Conservation (phyloP, 768 basidiomycete species). For the Rhizopogon vinicolor region DNA sequence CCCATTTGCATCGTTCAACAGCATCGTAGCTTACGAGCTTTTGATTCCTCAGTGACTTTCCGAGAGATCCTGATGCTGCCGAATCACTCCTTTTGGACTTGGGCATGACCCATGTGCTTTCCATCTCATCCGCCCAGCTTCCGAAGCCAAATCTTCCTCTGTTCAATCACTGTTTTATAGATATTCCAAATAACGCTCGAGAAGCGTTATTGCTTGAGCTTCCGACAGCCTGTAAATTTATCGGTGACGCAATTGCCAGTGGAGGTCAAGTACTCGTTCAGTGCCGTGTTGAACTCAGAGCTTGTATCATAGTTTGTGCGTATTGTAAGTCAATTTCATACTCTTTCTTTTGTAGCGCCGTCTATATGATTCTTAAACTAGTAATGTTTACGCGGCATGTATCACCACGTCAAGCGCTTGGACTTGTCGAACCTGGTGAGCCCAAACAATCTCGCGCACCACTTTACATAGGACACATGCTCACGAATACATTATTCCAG, state of each 20-base stretch:
- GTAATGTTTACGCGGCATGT: conserved; percentile 43
- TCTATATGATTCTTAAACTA: conserved; percentile 13
- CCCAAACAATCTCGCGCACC: neutral
- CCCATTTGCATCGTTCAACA: neutral
- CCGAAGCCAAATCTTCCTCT: conserved; percentile 25
- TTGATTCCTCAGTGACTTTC: conserved; percentile 44
- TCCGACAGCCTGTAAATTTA: conserved; percentile 40
- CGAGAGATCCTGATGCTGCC: conserved; percentile 45
- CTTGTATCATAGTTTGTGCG: conserved; percentile 48
- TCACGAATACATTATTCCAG: conserved; percentile 19
- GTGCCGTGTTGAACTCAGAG: conserved; percentile 48
- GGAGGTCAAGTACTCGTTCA: conserved; percentile 51
- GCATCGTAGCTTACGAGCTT: neutral
- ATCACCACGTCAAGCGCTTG: conserved; percentile 35
- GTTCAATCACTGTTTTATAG: conserved; percentile 38
- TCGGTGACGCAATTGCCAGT: conserved; percentile 35
- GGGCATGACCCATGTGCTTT: conserved; percentile 49
- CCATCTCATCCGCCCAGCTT: conserved; percentile 49
- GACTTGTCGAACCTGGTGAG: conserved; percentile 40
- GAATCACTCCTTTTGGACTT: conserved; percentile 47
- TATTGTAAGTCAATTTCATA: conserved; percentile 36
- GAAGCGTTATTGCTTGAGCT: conserved; percentile 42
- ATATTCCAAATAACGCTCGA: conserved; percentile 33
- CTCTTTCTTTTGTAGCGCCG: neutral
- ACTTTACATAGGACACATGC: neutral